Conservation (phyloP, 192 early-diverging fungal species). For the Coemansia furcata region DNA sequence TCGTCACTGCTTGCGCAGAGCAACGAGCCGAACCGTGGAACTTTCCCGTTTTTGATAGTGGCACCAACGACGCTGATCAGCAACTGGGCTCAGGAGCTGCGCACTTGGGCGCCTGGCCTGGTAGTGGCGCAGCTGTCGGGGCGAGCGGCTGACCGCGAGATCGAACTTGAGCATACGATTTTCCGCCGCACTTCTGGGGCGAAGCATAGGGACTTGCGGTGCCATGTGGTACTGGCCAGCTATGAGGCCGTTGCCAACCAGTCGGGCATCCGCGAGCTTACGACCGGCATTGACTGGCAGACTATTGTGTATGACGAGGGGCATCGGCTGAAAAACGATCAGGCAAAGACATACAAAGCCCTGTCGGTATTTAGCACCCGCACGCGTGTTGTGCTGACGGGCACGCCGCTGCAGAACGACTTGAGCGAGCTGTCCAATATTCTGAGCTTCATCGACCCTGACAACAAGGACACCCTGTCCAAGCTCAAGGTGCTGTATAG, state of each 20-base stretch:
- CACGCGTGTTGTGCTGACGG: slow-evolving; percentile 91
- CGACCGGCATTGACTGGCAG: slow-evolving; percentile 77
- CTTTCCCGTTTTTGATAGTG: slow-evolving; percentile 91
- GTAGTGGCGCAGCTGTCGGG: slow-evolving; percentile 86
- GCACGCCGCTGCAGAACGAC: slow-evolving; percentile 95
- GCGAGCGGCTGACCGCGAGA: slow-evolving; percentile 62
- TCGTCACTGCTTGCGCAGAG: slow-evolving; percentile 16
- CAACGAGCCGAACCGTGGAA: slow-evolving; percentile 61
- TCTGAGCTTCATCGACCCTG: slow-evolving; percentile 86
- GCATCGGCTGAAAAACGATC: slow-evolving; percentile 92
- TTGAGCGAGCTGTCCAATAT: slow-evolving; percentile 84
- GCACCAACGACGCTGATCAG: slow-evolving; percentile 91
- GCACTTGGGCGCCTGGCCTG: slow-evolving; percentile 90
- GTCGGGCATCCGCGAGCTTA: slow-evolving; percentile 46
- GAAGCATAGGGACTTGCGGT: slow-evolving; percentile 53
- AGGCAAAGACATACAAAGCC: slow-evolving; percentile 80
- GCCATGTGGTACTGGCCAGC: slow-evolving; percentile 92
- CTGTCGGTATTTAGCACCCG: slow-evolving; percentile 72
- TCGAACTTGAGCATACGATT: slow-evolving; percentile 41
- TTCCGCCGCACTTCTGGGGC: slow-evolving; percentile 7
- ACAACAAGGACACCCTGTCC: slow-evolving; percentile 62
- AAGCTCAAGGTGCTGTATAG: slow-evolving; percentile 55
- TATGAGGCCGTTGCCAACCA: slow-evolving; percentile 90
- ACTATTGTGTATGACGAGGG: slow-evolving; percentile 93
- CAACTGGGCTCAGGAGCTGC: slow-evolving; percentile 89